Percentiles rank a stretch among this genome's conserved stretches.
These are phyloP conservation scores for Phlebiopsis flavidoalba DNA, from an alignment of 768 basidiomycete genomes.

Conservation along the genomic window DNA sequence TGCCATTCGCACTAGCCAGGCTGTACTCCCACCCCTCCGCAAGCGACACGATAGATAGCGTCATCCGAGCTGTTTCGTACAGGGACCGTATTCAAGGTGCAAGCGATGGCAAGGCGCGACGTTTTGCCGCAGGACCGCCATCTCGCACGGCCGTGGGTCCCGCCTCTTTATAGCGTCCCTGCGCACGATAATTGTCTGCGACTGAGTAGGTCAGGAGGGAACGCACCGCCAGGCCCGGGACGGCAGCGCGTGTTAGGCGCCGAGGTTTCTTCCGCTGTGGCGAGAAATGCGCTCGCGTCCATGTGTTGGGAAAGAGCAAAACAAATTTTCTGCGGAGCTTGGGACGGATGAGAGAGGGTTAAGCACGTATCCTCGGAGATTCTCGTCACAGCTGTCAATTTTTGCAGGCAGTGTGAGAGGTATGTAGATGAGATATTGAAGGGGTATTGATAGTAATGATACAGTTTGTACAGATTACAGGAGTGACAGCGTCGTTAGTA, in stretches of 20 bases:
- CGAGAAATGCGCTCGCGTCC: not conserved
- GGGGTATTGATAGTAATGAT: not conserved
- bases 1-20: conserved; percentile 54
- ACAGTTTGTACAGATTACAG: not conserved
- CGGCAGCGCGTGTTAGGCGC: not conserved
- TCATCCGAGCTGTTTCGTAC: not conserved
- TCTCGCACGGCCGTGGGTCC: not conserved
- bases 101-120: not conserved
- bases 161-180: not conserved
- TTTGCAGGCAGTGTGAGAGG: too few relatives aligned
- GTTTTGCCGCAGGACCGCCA: too few relatives aligned
- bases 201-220: not conserved
- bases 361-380: too few relatives aligned
- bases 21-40: conserved; percentile 54
- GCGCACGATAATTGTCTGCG: not conserved
- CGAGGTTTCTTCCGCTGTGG: not conserved
- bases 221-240: not conserved
- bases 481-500: not conserved
- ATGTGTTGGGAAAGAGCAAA: not conserved
- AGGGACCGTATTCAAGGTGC: not conserved
- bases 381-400: too few relatives aligned
- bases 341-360: too few relatives aligned
- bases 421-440: too few relatives aligned
- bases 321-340: not conserved
- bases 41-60: conserved; percentile 17